Percentiles rank a stretch among this genome's conserved stretches.
Evolutionary conservation across 495 filamentous ascomycete genomes (phyloP).

Genomic region (Glonium stellatum): DNA sequence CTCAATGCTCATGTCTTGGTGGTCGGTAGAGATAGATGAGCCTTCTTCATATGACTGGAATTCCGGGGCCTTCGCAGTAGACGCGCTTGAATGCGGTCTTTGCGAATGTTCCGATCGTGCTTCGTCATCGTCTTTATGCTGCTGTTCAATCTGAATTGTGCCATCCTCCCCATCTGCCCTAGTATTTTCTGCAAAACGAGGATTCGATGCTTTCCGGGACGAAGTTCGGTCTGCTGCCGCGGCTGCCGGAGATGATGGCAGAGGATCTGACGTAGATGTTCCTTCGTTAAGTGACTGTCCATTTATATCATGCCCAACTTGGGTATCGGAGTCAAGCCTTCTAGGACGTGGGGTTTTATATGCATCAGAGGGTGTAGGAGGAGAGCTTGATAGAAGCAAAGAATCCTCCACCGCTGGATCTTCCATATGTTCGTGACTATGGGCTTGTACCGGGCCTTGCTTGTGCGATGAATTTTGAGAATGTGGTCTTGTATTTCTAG

Average conservation of each 20-base stretch:
- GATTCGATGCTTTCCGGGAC: conserved; percentile 20
- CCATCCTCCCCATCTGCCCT: not conserved
- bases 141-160: not conserved
- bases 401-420: conserved; percentile 10
- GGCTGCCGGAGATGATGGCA: conserved; percentile 38
- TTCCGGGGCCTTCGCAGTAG: conserved; percentile 28
- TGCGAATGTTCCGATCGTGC: conserved; percentile 8
- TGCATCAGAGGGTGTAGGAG: conserved; percentile 42
- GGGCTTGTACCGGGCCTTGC: conserved; percentile 21
- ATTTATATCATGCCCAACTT: conserved; percentile 15
- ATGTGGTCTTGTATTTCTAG: conserved; percentile 24
- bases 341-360: conserved; percentile 45
- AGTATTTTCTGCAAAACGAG: not conserved
- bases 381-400: conserved; percentile 26
- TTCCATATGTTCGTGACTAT: conserved; percentile 6
- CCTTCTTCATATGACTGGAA: conserved; percentile 16
- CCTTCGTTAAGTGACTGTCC: conserved; percentile 35
- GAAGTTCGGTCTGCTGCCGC: conserved; percentile 35
- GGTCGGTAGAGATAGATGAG: conserved; percentile 20
- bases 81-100: conserved; percentile 30
- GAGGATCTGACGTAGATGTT: conserved; percentile 45
- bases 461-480: conserved; percentile 4
- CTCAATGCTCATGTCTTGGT: conserved; percentile 24
- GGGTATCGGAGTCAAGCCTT: conserved; percentile 27
- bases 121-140: not conserved